A percentile compares a stretch with the other conserved stretches of the same genome.
Conservation (phyloP, 148 eudicot species). For the Cornus florida region DNA sequence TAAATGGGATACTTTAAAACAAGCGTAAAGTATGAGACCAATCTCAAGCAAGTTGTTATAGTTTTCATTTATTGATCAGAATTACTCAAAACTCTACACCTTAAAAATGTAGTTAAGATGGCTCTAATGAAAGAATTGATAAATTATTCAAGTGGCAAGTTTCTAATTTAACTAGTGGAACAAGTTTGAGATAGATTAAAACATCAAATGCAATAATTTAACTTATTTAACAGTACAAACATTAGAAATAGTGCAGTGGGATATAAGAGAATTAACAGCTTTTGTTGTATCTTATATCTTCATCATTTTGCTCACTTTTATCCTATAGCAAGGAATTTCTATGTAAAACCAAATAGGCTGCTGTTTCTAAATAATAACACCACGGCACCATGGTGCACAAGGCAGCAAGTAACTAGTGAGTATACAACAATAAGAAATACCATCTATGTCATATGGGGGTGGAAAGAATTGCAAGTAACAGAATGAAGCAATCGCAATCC, state of each 20-base stretch:
- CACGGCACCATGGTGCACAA: conserved; percentile 5
- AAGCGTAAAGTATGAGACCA: no score
- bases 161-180: no score
- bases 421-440: conserved; percentile 33
- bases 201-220: no score
- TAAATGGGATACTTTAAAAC: no score
- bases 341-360: background rate
- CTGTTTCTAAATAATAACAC: background rate
- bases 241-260: background rate
- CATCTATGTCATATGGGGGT: conserved; percentile 77
- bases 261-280: background rate
- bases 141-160: no score
- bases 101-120: no score
- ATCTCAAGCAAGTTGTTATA: no score
- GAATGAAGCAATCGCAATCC: conserved; percentile 66
- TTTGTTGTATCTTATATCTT: background rate
- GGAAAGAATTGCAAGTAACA: conserved; percentile 99
- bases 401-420: background rate
- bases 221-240: background rate
- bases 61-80: no score
- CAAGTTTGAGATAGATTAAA: no score
- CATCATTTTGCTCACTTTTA: background rate
- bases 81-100: no score
- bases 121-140: no score
- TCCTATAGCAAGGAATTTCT: conserved; percentile 6